Base-by-base conservation (phyloP, 371 early-diverging fungal genomes). In the Syncephalastrum contaminatum region DNA sequence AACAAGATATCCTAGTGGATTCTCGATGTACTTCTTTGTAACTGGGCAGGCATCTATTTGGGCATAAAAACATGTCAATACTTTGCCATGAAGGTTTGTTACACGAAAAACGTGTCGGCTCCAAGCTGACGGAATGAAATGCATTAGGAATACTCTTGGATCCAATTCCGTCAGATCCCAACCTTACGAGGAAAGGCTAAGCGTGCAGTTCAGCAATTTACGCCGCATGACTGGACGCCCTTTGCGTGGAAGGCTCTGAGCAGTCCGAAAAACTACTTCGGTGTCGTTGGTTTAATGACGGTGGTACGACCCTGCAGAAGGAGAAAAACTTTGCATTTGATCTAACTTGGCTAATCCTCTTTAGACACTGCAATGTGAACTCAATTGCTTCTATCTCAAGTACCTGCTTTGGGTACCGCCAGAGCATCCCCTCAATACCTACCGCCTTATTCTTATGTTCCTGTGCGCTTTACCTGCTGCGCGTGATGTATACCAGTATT, bases 51-150 rank as follows among this genome's bases (percentile, higher is more conserved):
- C 44, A 90, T 92, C 53, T 90, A 89, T 63, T 62, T 95, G 16
- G 98, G 98, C 22, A 94, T 97, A 90, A 95, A 95, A 75, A 88
- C 91, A n/a, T 96, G 96, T 73, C 90, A 95, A 68, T 92, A 95
- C 70, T 91, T 95, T 67, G 89, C 88, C 59, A 86, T 95, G 85
- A 95, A 95, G 86, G 88, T 77, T 30, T 30, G 12, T 30, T 30
- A 30, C 36, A 30, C 12, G 25, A 30, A 2, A 25, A 14, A 47
- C 10, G 41, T 24, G 27, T 8, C 15, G 24, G 12, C 67, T 53
- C 5, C 48, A 22, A 10, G 4, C 27, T 36, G 16, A 51, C 14
- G 40, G 2, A 39, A 19, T 18, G 15, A 21, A 6, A 21, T 21
- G 48, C n/a, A 22, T 21, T 66, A 77, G 80, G 69, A 88, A 51